Evolutionary conservation across 768 basidiomycete species (phyloP).

Genomic region (Pholiota conissans): DNA sequence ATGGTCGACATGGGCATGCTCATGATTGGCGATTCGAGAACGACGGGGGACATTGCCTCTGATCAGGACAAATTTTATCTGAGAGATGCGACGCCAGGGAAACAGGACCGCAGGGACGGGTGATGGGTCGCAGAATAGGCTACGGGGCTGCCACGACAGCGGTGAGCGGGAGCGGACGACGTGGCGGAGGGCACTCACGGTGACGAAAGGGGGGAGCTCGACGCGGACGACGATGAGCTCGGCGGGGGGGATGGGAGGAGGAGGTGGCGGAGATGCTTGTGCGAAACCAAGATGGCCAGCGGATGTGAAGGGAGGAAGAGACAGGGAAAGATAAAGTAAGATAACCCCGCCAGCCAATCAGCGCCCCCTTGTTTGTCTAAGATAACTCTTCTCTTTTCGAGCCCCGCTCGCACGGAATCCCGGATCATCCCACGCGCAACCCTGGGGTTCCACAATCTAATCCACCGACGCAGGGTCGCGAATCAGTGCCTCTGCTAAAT

Average conservation of each 20-base stretch:
- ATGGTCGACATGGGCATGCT: slow-evolving; percentile 49
- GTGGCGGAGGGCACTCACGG: slow-evolving; percentile 1
- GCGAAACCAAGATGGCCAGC: slow-evolving; percentile 20
- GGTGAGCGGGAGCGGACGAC: slow-evolving; percentile 3
- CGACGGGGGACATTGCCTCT: slow-evolving; percentile 53
- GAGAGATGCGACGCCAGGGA: slow-evolving; percentile 4
- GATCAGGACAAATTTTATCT: slow-evolving; percentile 12
- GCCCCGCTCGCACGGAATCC: slow-evolving; percentile 12
- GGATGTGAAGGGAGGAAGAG: slow-evolving; percentile 15
- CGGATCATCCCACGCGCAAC: slow-evolving; percentile 5
- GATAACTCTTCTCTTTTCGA: slow-evolving; percentile 15
- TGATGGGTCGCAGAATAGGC: slow-evolving; percentile 1
- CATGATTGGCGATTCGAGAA: slow-evolving; percentile 53
- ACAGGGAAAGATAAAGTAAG: slow-evolving; percentile 24
- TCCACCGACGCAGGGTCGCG: not conserved
- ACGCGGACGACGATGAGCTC: slow-evolving; percentile 16
- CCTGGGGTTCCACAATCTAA: slow-evolving; percentile 5
- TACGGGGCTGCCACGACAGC: slow-evolving; percentile 1
- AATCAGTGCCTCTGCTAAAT: not conserved
- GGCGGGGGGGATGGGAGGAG: slow-evolving; percentile 8
- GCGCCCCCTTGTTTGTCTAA: slow-evolving; percentile 27
- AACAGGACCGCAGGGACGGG: slow-evolving; percentile 9
- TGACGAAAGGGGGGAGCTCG: slow-evolving; percentile 1
- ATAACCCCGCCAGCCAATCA: slow-evolving; percentile 37
- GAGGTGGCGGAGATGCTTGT: slow-evolving; percentile 20